Conservation (phyloP, 1,284 basidiomycete species). For the Athelia sp. region DNA sequence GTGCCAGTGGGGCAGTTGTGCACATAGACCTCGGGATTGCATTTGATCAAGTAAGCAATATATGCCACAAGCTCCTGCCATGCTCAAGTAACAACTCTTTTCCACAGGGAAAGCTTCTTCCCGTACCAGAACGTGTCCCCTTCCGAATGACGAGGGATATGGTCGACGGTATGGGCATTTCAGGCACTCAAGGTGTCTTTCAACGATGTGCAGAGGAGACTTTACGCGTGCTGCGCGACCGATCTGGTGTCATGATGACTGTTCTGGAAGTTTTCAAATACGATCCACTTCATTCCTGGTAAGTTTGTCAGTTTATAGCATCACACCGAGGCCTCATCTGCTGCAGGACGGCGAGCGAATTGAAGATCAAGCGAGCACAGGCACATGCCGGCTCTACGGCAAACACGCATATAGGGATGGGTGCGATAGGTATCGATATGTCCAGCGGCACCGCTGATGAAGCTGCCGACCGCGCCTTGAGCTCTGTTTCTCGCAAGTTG, state of each 20-base stretch:
- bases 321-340: background rate
- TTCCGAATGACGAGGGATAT: constrained; percentile 94
- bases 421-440: constrained; percentile 52
- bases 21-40: constrained; percentile 97
- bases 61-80: constrained; percentile 1
- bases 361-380: constrained; percentile 63
- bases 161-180: constrained; percentile 89
- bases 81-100: background rate
- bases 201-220: constrained; percentile 95
- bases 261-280: constrained; percentile 96
- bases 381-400: constrained; percentile 20
- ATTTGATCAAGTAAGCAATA: constrained; percentile 87
- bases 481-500: constrained; percentile 75
- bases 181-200: constrained; percentile 92
- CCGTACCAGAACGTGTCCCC: constrained; percentile 86
- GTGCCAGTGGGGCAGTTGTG: constrained; percentile 78
- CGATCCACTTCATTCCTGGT: constrained; percentile 94
- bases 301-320: constrained; percentile 16
- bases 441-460: constrained; percentile 69
- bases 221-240: constrained; percentile 81
- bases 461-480: constrained; percentile 86
- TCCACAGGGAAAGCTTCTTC: constrained; percentile 73
- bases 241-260: constrained; percentile 86
- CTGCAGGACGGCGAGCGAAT: constrained; percentile 66
- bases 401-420: constrained; percentile 20